Evolutionary conservation across 768 basidiomycete species (phyloP), one percentile per base, ranked within the genome.

Genomic region (Phanerochaete sordida): DNA sequence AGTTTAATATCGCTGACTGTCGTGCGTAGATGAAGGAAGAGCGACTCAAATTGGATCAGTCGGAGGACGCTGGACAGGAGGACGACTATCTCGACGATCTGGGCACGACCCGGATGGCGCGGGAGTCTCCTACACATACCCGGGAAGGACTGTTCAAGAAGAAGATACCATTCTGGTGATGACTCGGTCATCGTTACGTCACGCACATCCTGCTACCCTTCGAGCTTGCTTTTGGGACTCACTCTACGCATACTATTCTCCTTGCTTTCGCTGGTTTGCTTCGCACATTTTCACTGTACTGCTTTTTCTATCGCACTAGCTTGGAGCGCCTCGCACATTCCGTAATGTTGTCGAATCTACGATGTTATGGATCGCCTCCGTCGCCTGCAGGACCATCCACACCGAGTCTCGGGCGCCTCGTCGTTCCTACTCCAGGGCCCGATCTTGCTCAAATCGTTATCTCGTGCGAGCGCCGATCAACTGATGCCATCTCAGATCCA

Each of bases 101-200:
- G 13, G 13, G 13, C 33, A 35, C 55, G 4, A 4, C 49, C 1
- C 35, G 60, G 24, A 30, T 30, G 23, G n/a, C 23, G 31, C 60
- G 60, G 30, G 49, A 61, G 23, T 50, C 45, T 15, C 55, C 55
- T 2, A 33, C 35, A 45, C 56, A 43, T 26, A 56, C 56, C 21
- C 56, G 37, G n/a, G 50, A 39, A 44, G 48, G 49, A 50, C 33
- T 33, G 16, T 26, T 56, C 45, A 21, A 49, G 35, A 57, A 52
- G 43, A 54, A 47, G 52, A 57, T 61, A 50, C 39, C 55, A 28
- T 61, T 61, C 56, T 61, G 60, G 60, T 61, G 60, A 61, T 43
- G 53, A 24, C 13, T 28, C 1, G 24, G 9, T 33, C 35, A 37
- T n/a, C 51, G 30, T 54, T 24, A 15, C 15, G n/a, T 15, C 35